Percentiles rank a stretch among this genome's conserved stretches.
phyloP scores from a whole-genome alignment of 2,329 filamentous ascomycete species.

The Ophiostoma montium region DNA sequence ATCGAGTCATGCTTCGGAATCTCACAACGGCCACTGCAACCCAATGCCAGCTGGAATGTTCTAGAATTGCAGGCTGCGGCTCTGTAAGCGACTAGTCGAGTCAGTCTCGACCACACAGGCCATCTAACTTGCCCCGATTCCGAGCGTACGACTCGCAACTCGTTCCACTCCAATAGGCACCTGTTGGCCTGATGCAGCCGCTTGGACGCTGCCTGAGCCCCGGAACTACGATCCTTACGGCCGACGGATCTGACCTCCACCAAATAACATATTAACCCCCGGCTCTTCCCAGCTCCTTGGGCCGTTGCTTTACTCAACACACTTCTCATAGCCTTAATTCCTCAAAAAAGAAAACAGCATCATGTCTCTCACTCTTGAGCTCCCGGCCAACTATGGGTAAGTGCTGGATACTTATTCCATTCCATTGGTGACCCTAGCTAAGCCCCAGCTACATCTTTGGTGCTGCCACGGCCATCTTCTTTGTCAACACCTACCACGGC shows the following conservation, averaged over 20 bases:
- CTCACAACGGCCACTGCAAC: too few species aligned
- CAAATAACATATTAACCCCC: not conserved
- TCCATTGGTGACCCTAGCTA: not conserved
- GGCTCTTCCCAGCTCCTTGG: not conserved
- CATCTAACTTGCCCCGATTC: too few species aligned
- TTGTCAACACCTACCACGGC: slow-evolving; percentile 41
- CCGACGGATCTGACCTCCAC: not conserved
- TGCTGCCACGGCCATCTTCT: slow-evolving; percentile 40
- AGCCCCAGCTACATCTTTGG: slow-evolving; percentile 43
- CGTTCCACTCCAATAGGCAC: not conserved
- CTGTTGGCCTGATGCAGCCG: too few species aligned
- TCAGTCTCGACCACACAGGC: not conserved
- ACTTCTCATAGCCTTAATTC: not conserved
- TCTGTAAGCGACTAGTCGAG: not conserved
- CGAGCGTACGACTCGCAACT: not conserved
- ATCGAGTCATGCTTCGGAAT: too few species aligned
- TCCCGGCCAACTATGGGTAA: slow-evolving; percentile 12
- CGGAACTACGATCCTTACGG: not conserved
- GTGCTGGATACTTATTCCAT: too few species aligned
- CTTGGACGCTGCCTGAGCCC: too few species aligned
- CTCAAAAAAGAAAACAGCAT: not conserved
- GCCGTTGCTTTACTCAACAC: not conserved
- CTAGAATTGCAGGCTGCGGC: too few species aligned
- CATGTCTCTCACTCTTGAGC: slow-evolving; percentile 7
- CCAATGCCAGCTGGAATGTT: too few species aligned